Evolutionary conservation across 768 basidiomycete genomes (phyloP).

Genomic region (Collybia sordida): DNA sequence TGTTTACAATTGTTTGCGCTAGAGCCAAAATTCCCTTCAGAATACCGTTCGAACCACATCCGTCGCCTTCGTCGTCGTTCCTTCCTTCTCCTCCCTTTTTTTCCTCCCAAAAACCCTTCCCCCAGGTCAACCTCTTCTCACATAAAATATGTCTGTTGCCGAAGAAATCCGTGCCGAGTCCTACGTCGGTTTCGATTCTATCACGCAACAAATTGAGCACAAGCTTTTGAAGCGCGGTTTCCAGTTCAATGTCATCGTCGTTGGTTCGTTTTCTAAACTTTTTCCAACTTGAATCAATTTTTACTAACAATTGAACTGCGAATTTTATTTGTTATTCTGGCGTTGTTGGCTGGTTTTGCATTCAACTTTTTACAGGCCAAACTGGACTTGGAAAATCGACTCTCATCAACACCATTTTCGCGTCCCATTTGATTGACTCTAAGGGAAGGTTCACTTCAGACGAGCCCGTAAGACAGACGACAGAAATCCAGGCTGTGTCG

Average conservation of each 20-base stretch:
- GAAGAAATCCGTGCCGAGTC: constrained; percentile 88
- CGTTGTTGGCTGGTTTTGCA: neutral
- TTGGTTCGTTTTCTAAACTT: constrained; percentile 57
- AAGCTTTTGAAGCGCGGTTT: constrained; percentile 99
- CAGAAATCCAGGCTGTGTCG: constrained; percentile 93
- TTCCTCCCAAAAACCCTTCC: constrained; percentile 1
- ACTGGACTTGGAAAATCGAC: constrained; percentile 99
- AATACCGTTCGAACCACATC: constrained; percentile 2
- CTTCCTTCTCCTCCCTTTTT: neutral
- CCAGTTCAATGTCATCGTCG: constrained; percentile 98
- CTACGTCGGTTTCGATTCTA: constrained; percentile 98
- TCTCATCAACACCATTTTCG: constrained; percentile 98
- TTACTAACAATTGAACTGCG: neutral
- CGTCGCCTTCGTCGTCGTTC: constrained; percentile 4
- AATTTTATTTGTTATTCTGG: neutral
- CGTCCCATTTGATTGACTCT: constrained; percentile 96
- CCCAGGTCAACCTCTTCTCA: neutral
- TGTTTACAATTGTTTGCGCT: neutral
- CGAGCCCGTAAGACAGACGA: constrained; percentile 91
- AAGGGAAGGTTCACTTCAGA: constrained; percentile 91
- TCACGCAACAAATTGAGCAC: constrained; percentile 97
- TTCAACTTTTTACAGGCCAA: constrained; percentile 60
- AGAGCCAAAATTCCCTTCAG: constrained; percentile 2
- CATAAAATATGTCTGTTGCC: constrained; percentile 33
- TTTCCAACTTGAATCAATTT: neutral